phyloP scores from a whole-genome alignment of 306 rosid species.

The Malus domestica region DNA sequence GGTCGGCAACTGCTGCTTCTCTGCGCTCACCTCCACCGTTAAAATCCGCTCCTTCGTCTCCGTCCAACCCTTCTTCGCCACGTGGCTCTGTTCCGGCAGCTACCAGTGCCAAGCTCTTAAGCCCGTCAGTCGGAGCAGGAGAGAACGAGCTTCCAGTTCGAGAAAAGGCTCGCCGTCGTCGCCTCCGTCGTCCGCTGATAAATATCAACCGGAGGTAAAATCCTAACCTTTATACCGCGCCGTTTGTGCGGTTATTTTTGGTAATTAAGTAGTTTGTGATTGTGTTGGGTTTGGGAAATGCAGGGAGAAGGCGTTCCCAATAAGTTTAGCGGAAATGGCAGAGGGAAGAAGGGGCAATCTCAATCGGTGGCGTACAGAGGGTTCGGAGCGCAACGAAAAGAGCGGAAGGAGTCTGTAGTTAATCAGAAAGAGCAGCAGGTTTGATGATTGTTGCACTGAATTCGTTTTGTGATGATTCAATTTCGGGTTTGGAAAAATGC shows the following conservation, averaged over 20 bases:
- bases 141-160: slow-evolving; percentile 14
- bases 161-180: slow-evolving; percentile 14
- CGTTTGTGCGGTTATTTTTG: not conserved
- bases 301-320: slow-evolving; percentile 34
- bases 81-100: slow-evolving; percentile 19
- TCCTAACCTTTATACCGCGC: not conserved
- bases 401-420: slow-evolving; percentile 38
- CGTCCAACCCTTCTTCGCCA: slow-evolving; percentile 18
- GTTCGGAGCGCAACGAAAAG: slow-evolving; percentile 50
- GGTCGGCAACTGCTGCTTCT: slow-evolving; percentile 53
- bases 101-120: slow-evolving; percentile 19
- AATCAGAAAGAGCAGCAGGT: slow-evolving; percentile 71
- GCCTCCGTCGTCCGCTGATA: not conserved
- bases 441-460: not conserved
- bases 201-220: slow-evolving; percentile 19
- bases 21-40: slow-evolving; percentile 42
- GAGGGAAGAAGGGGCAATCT: slow-evolving; percentile 28
- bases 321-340: slow-evolving; percentile 16
- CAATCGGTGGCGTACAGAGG: slow-evolving; percentile 46
- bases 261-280: not conserved
- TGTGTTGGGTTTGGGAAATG: not conserved
- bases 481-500: not conserved
- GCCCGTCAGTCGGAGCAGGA: slow-evolving; percentile 20
- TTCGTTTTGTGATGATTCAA: not conserved
- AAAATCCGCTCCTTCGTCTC: slow-evolving; percentile 37